phyloP scores from a whole-genome alignment of 371 early-diverging fungal genomes.

The Apophysomyces sp. region DNA sequence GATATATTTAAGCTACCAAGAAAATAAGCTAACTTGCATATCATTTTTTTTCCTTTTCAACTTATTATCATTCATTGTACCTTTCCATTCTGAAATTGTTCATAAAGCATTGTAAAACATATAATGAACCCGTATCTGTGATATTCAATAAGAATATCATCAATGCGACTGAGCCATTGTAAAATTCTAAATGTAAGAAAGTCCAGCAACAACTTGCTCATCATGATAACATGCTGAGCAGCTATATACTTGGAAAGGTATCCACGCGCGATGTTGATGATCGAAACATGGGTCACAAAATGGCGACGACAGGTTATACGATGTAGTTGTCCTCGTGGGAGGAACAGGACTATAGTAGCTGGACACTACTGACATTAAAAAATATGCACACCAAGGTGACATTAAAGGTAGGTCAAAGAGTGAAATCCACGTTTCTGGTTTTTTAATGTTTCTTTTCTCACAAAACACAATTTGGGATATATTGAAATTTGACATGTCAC shows the following conservation, averaged over 20 bases:
- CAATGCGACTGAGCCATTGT: not conserved
- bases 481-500: not conserved
- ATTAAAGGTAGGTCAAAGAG: not conserved
- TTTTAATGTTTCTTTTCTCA: not conserved
- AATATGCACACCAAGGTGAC: not conserved
- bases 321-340: not conserved
- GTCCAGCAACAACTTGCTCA: not conserved
- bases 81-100: not conserved
- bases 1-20: constrained; percentile 9
- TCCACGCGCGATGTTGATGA: not conserved
- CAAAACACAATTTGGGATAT: not conserved
- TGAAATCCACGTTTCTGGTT: not conserved
- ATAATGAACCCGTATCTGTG: not conserved
- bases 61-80: not conserved
- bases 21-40: not conserved
- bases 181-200: not conserved
- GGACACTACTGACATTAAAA: not conserved
- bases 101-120: not conserved
- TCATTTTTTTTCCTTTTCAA: not conserved
- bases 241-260: not conserved
- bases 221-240: not conserved
- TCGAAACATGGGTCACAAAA: not conserved
- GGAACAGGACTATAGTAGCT: not conserved
- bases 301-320: not conserved
- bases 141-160: not conserved